Conservation (phyloP, 257 asterid genomes). For the Scutellaria minor region DNA sequence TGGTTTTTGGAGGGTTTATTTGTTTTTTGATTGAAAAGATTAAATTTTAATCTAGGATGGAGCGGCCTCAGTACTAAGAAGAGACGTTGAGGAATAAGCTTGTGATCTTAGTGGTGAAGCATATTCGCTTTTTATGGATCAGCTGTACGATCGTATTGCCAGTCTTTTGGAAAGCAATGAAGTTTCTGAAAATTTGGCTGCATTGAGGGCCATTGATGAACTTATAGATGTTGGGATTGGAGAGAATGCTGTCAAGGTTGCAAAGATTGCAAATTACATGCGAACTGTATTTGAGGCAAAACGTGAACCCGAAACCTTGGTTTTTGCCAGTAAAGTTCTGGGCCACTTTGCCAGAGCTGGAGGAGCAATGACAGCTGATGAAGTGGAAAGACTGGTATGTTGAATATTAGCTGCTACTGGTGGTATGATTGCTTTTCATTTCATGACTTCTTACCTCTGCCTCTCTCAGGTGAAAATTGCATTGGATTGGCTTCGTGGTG, state of each 20-base stretch:
- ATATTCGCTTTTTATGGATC: conserved; percentile 90
- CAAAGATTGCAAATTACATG: conserved; percentile 84
- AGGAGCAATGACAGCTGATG: conserved; percentile 99
- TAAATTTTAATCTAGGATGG: conserved; percentile 63
- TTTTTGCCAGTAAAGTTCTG: conserved; percentile 86
- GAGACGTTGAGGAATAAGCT: conserved; percentile 84
- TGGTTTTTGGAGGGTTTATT: background rate
- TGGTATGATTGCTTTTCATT: conserved; percentile 9
- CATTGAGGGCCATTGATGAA: conserved; percentile 94
- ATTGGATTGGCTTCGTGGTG: conserved; percentile 94
- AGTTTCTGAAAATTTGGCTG: conserved; percentile 91
- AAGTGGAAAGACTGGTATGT: conserved; percentile 91
- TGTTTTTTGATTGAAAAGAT: conserved; percentile 4
- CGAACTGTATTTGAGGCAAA: conserved; percentile 87
- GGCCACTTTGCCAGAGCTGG: conserved; percentile 99
- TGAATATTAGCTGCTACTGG: conserved; percentile 27
- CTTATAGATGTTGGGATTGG: conserved; percentile 87
- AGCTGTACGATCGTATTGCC: conserved; percentile 80
- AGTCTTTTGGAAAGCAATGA: conserved; percentile 83
- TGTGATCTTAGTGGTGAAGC: conserved; percentile 90
- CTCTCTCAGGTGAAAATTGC: conserved; percentile 79
- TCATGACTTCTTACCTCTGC: conserved; percentile 35
- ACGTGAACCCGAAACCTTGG: conserved; percentile 87
- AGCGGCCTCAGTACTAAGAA: conserved; percentile 73
- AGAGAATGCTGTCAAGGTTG: conserved; percentile 92